These are phyloP conservation scores for Acer campestre DNA, from an alignment of 345 rosid genomes.

Conservation along the genomic window DNA sequence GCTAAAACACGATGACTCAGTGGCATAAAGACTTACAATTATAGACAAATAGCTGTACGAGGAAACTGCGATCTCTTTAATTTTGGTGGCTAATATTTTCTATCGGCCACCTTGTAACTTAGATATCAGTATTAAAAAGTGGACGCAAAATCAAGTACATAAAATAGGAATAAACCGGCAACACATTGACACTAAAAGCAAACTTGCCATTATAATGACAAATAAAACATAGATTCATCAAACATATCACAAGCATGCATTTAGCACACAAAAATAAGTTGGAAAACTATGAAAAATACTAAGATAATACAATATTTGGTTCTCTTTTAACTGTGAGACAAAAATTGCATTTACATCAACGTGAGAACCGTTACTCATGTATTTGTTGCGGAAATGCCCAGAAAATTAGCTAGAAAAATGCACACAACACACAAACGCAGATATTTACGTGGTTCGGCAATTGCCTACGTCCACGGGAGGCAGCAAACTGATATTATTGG, in stretches of 20 bases:
- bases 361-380: background rate
- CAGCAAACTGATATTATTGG: too few species aligned
- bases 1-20: background rate
- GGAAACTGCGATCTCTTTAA: background rate
- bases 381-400: too few species aligned
- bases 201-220: background rate
- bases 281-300: background rate
- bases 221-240: background rate
- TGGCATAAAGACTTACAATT: background rate
- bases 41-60: background rate
- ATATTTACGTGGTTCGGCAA: too few species aligned
- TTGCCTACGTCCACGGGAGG: too few species aligned
- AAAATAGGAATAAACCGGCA: background rate
- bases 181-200: background rate
- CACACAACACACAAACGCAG: too few species aligned
- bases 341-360: background rate
- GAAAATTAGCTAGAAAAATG: too few species aligned
- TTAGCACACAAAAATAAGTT: background rate
- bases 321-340: conserved; percentile 7
- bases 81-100: conserved; percentile 2
- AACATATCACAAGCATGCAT: background rate
- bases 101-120: background rate
- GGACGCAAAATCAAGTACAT: background rate
- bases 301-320: background rate
- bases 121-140: background rate